Evolutionary conservation across 2,329 filamentous ascomycete genomes (phyloP).

Genomic region (Ambrosiella cleistominuta): DNA sequence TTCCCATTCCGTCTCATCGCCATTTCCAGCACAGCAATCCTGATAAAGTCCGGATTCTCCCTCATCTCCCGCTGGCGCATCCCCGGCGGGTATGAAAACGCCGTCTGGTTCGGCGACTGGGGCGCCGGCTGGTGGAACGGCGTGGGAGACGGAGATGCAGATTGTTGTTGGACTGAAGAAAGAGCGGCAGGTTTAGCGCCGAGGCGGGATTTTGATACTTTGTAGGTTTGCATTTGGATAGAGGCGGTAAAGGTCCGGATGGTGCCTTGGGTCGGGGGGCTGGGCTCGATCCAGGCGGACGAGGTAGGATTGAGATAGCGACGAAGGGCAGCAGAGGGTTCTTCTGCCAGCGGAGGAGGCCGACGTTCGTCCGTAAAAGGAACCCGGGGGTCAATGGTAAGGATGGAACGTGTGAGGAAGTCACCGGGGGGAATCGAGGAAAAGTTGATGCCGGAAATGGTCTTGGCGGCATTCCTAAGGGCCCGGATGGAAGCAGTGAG

Average conservation of each 20-base stretch:
- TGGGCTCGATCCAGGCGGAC: constrained; percentile 4
- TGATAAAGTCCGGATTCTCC: constrained; percentile 54
- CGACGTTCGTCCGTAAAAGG: constrained; percentile 51
- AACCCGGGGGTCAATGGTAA: constrained; percentile 47
- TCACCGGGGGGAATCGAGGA: constrained; percentile 48
- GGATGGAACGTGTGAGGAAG: constrained; percentile 47
- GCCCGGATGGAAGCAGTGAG: constrained; percentile 49
- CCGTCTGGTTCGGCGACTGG: constrained; percentile 20
- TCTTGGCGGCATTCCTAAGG: constrained; percentile 44
- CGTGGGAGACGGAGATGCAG: constrained; percentile 18
- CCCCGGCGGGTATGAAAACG: constrained; percentile 25
- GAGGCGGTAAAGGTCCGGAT: constrained; percentile 40
- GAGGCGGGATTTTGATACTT: constrained; percentile 33
- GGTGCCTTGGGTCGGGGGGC: constrained; percentile 15
- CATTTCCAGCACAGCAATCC: constrained; percentile 55
- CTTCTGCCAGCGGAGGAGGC: constrained; percentile 43
- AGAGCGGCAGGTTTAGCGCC: constrained; percentile 17
- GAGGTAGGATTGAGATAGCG: constrained; percentile 48
- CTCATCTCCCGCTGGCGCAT: constrained; percentile 49
- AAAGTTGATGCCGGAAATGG: constrained; percentile 44
- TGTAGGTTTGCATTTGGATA: constrained; percentile 58
- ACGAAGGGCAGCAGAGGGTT: constrained; percentile 47
- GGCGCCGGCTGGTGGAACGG: constrained; percentile 16
- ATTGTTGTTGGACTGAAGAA: constrained; percentile 18
- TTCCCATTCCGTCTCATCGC: constrained; percentile 51